Evolutionary conservation across 2,329 filamentous ascomycete genomes (phyloP).

Genomic region (Hypoxylon sp.): DNA sequence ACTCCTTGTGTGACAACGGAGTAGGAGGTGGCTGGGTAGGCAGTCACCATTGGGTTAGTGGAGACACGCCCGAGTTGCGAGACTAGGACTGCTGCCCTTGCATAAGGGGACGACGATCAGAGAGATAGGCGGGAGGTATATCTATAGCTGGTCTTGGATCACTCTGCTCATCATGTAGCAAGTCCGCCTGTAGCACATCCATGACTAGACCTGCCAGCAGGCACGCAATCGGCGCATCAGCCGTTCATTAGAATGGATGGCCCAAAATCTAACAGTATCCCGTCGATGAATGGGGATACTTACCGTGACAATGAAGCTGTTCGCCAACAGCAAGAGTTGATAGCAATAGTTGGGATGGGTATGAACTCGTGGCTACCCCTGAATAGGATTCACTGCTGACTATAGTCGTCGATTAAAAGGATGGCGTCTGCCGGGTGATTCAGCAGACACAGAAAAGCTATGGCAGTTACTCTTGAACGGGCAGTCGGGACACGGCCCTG

Average conservation of each 20-base stretch:
- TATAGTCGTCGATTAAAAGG: slow-evolving; percentile 7
- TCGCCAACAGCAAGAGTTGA: background rate
- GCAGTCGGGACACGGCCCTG: slow-evolving; percentile 31
- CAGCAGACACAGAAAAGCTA: slow-evolving; percentile 29
- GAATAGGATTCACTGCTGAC: background rate
- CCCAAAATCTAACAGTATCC: background rate
- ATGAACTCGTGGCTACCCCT: background rate
- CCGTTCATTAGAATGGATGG: background rate
- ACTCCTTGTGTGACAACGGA: background rate
- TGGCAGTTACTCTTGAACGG: slow-evolving; percentile 44
- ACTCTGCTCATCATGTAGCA: no score
- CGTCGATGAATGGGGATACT: background rate
- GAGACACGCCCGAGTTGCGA: background rate
- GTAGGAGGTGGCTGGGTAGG: background rate
- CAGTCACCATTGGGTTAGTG: no score
- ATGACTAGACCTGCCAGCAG: background rate
- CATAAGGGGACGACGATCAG: background rate
- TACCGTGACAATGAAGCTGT: background rate
- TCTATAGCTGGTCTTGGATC: background rate
- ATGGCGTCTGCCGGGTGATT: slow-evolving; percentile 44
- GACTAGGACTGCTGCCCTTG: background rate
- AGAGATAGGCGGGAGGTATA: background rate
- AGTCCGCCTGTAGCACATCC: background rate
- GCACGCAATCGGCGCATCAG: background rate
- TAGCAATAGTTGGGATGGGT: background rate